Percentiles rank a stretch among this genome's conserved stretches.
phyloP scores from a whole-genome alignment of 2,329 filamentous ascomycete species.

The Colletotrichum scovillei region DNA sequence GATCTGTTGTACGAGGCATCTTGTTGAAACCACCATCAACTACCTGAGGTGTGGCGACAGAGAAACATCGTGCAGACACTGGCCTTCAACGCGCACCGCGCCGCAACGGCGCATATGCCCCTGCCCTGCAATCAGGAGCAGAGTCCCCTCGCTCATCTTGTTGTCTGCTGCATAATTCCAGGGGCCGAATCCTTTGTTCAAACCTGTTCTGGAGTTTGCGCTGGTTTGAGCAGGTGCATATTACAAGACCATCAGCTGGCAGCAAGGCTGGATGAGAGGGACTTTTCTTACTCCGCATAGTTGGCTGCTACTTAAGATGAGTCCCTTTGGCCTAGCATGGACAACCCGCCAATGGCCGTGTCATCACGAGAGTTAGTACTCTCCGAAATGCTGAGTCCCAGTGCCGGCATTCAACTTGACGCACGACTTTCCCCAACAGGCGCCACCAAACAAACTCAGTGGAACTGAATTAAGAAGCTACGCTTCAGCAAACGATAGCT shows the following conservation, averaged over 20 bases:
- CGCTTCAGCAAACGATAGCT: neutral
- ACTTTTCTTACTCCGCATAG: neutral
- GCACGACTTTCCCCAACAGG: neutral
- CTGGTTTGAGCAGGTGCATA: neutral
- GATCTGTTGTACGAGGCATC: neutral
- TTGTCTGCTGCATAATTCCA: neutral
- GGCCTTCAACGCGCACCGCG: neutral
- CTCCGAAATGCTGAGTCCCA: neutral
- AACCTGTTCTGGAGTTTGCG: neutral
- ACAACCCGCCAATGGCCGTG: neutral
- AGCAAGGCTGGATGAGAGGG: neutral
- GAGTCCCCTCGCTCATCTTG: neutral
- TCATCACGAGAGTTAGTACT: neutral
- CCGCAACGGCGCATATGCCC: neutral
- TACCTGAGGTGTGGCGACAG: neutral
- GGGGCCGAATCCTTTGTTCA: neutral
- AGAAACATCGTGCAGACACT: neutral
- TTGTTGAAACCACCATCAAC: neutral
- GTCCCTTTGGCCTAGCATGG: too few relatives aligned
- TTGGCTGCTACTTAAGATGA: neutral
- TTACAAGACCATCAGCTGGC: neutral
- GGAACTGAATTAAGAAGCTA: neutral
- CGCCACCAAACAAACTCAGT: neutral
- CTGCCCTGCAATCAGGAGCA: neutral
- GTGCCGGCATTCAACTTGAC: neutral